Evolutionary conservation across 2,329 filamentous ascomycete genomes (phyloP), one percentile per base, ranked within the genome.

Genomic region (Rutstroemia sydowiana): DNA sequence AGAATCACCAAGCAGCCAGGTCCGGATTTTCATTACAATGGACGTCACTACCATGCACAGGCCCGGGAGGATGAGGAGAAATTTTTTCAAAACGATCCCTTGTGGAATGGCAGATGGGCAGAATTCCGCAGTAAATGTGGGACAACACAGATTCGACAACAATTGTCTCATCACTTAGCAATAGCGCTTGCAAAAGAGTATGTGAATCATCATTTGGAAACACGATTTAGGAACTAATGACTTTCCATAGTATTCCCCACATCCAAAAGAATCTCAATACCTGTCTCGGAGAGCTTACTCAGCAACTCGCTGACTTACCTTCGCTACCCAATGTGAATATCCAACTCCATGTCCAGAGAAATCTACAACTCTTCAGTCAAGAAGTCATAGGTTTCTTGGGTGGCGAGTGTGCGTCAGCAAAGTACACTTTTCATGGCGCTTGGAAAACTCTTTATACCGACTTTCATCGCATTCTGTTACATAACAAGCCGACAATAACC

Each of bases 1-100:
- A 95, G 84, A 55, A 80, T 88, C 8, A 88, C 91, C 0, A 87
- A 84, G 0, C 79, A 85, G 1, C 83, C 84, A 3, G 76, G 78
- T 2, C 51, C 51, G 1, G 40, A 51, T 8, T 51, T 37, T 16
- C 18, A 31, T 6, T 36, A 42, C 3, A 20, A 28, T 2, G 51
- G 51, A 11, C 57, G 66, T 0, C 57, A 65, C 0, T 69, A 70
- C 1, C 74, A 82, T 51, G 49, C 61, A 0, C 59, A 70, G 5
- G 79, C 81, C 0, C 70, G 79, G 0, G 14, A 57, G 0, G 66
- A 73, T 8, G 81, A 84, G 57, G 54, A 65, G 0, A 7, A 62
- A 0, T 84, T 81, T 59, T 85, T 85, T 54, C 39, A 56, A 0
- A 57, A 57, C 0, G 51, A 59, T 1, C 28, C 58, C 0, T 73